Evolutionary conservation across 2,329 filamentous ascomycete genomes (phyloP).

Genomic region (Fusarium compactum): DNA sequence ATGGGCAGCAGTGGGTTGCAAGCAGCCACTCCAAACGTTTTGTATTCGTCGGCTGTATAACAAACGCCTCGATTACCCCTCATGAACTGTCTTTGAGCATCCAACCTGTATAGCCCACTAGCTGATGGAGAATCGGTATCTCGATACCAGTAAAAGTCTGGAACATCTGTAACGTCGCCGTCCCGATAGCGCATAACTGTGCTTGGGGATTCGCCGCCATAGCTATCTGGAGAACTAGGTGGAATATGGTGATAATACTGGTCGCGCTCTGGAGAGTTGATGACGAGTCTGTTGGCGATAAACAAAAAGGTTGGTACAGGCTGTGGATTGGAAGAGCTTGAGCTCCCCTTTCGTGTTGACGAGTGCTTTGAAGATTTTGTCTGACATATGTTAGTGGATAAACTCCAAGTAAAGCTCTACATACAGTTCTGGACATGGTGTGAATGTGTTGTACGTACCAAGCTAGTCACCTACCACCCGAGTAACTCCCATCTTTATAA

Average conservation of each 20-base stretch:
- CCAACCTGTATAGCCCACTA: slow-evolving; percentile 3
- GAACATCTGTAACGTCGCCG: slow-evolving; percentile 46
- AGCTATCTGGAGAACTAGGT: slow-evolving; percentile 40
- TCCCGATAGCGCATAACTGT: slow-evolving; percentile 54
- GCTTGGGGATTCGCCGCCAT: slow-evolving; percentile 47
- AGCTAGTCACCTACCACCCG: not conserved
- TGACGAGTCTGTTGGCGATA: slow-evolving; percentile 52
- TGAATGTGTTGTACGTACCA: not conserved
- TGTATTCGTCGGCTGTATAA: slow-evolving; percentile 31
- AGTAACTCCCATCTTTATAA: slow-evolving; percentile 37
- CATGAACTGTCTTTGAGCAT: slow-evolving; percentile 1
- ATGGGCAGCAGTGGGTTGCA: slow-evolving; percentile 55
- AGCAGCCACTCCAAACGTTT: slow-evolving; percentile 50
- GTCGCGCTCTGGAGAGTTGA: slow-evolving; percentile 28
- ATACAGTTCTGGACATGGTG: slow-evolving; percentile 31
- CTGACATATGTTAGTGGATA: slow-evolving; percentile 13
- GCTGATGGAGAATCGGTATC: not conserved
- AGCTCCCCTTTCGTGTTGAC: slow-evolving; percentile 22
- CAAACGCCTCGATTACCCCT: not conserved
- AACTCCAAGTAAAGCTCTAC: not conserved
- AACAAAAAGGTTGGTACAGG: slow-evolving; percentile 53
- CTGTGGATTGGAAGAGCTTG: slow-evolving; percentile 6
- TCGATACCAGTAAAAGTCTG: slow-evolving; percentile 42
- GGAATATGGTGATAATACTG: slow-evolving; percentile 49
- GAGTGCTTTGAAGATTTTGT: slow-evolving; percentile 14